Base-by-base conservation (phyloP, 2,329 filamentous ascomycete genomes). In the Cryphonectria nitschkei region DNA sequence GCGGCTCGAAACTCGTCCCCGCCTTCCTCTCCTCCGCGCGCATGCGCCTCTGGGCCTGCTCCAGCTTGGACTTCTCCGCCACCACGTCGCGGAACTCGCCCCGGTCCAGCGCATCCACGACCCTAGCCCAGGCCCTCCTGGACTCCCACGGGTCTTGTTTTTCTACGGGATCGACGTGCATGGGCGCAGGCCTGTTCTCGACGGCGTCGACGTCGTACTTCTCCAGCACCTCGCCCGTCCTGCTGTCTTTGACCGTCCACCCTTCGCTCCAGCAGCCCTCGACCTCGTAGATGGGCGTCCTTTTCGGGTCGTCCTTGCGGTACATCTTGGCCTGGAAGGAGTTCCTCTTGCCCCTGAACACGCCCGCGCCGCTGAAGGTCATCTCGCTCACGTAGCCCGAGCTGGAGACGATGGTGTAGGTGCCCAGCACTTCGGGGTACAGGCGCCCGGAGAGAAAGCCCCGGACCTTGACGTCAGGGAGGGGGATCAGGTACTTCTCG, bases 121-220 rank as follows among this genome's bases (percentile, higher is more conserved):
- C 94, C 73, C 91, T 91, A 43, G 84, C 84, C 94, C 94, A 97
- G 0, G 94, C 94, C 54, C 89, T 87, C 14, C 94, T 87, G 11
- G 92, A 92, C 82, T 97, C 94, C 77, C 93, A 90, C 1, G 92
- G 87, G 74, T 95, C 92, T 81, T 97, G 93, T 71, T 91, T 80
- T 54, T 92, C 89, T 9, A 92, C 76, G 0, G 90, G 87, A 3
- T 75, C 76, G 1, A 83, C 75, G 2, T 79, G 78, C 41, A 84
- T 77, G 8, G 78, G 75, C 14, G 76, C 78, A 0, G 80, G 77
- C 29, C 68, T 71, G 70, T 81, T 79, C 69, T 77, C 77, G 19
- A 75, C 68, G 11, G 77, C 79, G 62, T 83, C 80, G 26, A 82
- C 78, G 2, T 77, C 75, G 67, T 82, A 82, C n/a, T 50, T 75